Percentiles rank a stretch among this genome's conserved stretches.
These are phyloP conservation scores for Pelargonium fulgidum DNA, from an alignment of 441 rosid species.

Conservation along the genomic window DNA sequence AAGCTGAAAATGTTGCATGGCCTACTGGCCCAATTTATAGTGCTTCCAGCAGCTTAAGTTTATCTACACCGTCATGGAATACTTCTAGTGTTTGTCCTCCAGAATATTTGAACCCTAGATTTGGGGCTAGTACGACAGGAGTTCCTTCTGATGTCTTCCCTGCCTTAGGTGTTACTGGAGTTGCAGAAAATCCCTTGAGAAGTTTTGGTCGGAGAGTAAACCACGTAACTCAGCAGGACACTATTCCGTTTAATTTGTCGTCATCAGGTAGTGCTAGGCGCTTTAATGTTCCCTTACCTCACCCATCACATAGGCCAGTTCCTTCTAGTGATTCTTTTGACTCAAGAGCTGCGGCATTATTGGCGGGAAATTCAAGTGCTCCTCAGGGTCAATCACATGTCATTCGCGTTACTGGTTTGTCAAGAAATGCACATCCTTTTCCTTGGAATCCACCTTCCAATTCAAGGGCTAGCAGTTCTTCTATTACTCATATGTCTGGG, in stretches of 20 bases:
- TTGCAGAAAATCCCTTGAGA: conserved; percentile 32
- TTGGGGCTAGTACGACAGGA: conserved; percentile 43
- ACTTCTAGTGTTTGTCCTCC: conserved; percentile 34
- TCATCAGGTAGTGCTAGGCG: conserved; percentile 35
- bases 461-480: conserved; percentile 39
- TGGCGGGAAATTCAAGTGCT: conserved; percentile 28
- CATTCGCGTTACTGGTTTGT: conserved; percentile 27
- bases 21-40: conserved; percentile 34
- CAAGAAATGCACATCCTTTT: conserved; percentile 40
- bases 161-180: conserved; percentile 30
- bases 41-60: conserved; percentile 56
- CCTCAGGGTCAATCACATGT: conserved; percentile 31
- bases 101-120: conserved; percentile 40
- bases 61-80: conserved; percentile 44
- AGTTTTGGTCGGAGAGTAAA: conserved; percentile 38
- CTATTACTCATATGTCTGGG: conserved; percentile 32
- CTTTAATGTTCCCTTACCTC: conserved; percentile 34
- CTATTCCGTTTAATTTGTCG: conserved; percentile 37
- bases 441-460: conserved; percentile 44
- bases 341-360: conserved; percentile 36
- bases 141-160: conserved; percentile 37
- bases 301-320: conserved; percentile 35
- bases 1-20: conserved; percentile 40
- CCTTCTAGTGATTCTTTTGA: conserved; percentile 37
- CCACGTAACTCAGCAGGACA: conserved; percentile 46